Conservation (phyloP, 2,329 filamentous ascomycete species). For the Aureobasidium sp. region DNA sequence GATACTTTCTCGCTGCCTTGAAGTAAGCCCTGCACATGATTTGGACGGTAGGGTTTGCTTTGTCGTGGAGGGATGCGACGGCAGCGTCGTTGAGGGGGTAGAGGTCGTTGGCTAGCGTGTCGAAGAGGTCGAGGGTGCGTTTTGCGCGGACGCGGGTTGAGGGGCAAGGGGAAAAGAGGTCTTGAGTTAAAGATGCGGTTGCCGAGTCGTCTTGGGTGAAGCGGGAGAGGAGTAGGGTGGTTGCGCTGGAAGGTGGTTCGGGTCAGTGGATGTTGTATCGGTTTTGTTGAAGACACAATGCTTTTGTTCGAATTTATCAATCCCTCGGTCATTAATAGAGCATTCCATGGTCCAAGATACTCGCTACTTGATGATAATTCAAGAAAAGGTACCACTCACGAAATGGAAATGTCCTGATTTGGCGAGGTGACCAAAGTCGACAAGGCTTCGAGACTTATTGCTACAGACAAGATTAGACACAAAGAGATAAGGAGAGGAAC, state of each 20-base stretch:
- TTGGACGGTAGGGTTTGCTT: background rate
- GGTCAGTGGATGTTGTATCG: background rate
- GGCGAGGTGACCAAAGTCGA: conserved; percentile 31
- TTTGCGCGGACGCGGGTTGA: conserved; percentile 19
- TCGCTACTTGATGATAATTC: background rate
- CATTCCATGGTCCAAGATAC: background rate
- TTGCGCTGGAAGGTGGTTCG: conserved; percentile 15
- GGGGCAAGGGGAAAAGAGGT: conserved; percentile 31
- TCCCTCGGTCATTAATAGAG: too few relatives aligned
- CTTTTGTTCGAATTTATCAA: too few relatives aligned
- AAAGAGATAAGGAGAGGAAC: background rate
- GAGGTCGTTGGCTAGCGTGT: conserved; percentile 10
- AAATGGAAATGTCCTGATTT: conserved; percentile 36
- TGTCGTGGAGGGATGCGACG: background rate
- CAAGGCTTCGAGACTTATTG: conserved; percentile 34
- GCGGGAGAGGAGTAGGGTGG: conserved; percentile 21
- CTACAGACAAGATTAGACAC: conserved; percentile 16
- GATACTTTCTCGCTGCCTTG: background rate
- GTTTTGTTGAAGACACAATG: too few relatives aligned
- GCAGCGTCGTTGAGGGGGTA: background rate
- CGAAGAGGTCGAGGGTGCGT: conserved; percentile 21
- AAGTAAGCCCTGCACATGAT: background rate
- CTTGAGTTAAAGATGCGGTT: conserved; percentile 20
- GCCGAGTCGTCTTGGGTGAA: conserved; percentile 12
- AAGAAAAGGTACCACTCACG: conserved; percentile 13